A percentile compares a stretch with the other conserved stretches of the same genome.
Evolutionary conservation across 225 moss, liverwort and hornwort species (phyloP).

Genomic region (Marchantia polymorpha): DNA sequence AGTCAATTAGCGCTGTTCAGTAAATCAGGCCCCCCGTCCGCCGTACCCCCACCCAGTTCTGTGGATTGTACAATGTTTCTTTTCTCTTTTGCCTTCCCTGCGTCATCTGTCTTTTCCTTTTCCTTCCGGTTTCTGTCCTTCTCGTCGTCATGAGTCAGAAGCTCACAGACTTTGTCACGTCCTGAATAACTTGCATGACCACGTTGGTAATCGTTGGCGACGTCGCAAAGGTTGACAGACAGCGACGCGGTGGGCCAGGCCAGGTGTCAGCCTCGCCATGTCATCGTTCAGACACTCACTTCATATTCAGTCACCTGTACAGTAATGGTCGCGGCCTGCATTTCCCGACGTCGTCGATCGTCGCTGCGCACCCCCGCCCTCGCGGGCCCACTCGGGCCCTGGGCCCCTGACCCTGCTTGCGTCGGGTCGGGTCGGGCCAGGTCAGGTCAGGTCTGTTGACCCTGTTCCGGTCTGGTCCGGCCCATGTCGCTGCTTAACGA

Average conservation of each 20-base stretch:
- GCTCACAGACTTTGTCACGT: not conserved
- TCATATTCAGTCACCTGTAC: slow-evolving; percentile 6
- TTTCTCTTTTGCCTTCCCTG: no score
- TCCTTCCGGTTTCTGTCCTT: not conserved
- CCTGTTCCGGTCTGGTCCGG: not conserved
- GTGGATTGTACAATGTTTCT: no score
- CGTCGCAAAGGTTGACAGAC: not conserved
- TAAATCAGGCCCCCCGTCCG: no score
- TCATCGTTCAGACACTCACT: slow-evolving; percentile 10
- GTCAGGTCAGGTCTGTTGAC: not conserved
- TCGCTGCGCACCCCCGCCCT: not conserved
- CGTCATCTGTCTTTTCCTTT: not conserved
- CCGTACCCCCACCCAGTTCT: not conserved
- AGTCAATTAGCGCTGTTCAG: no score
- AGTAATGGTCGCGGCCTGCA: not conserved
- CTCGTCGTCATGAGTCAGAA: not conserved
- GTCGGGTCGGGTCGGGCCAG: not conserved
- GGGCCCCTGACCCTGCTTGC: no score
- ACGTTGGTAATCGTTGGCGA: not conserved
- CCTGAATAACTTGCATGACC: not conserved
- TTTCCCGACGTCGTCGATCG: not conserved
- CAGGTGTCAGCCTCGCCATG: not conserved
- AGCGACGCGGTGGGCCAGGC: not conserved
- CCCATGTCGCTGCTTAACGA: not conserved
- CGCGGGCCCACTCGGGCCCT: not conserved